Evolutionary conservation across 306 rosid species (phyloP).

Genomic region (Glycine tomentella): DNA sequence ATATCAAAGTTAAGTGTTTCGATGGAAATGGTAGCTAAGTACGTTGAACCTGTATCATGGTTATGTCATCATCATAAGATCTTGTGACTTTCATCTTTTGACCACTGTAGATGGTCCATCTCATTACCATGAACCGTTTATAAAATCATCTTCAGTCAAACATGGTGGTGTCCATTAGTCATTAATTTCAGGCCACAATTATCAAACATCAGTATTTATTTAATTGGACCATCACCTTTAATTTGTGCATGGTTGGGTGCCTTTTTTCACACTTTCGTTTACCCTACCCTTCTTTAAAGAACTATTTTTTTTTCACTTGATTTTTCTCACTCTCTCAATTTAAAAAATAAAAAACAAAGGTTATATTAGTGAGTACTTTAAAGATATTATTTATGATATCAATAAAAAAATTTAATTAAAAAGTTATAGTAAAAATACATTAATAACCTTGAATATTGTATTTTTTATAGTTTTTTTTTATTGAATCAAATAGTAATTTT

Average conservation of each 20-base stretch:
- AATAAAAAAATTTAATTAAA: too few species aligned
- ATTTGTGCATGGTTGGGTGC: not conserved
- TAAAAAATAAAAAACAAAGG: too few species aligned
- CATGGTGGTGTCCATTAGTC: not conserved
- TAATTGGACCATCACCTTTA: not conserved
- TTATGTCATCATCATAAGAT: not conserved
- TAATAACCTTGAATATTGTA: not conserved
- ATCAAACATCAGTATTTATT: not conserved
- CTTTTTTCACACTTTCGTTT: too few species aligned
- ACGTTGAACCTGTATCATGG: too few species aligned
- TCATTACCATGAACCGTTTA: too few species aligned
- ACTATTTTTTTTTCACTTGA: too few species aligned
- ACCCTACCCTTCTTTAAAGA: too few species aligned
- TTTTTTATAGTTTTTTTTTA: not conserved
- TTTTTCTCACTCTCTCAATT: too few species aligned
- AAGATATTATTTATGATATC: too few species aligned
- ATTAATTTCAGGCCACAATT: not conserved
- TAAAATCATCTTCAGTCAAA: not conserved
- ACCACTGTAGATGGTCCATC: constrained; percentile 7
- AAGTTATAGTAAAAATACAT: too few species aligned
- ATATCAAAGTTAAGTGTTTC: constrained; percentile 35
- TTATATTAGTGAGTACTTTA: too few species aligned
- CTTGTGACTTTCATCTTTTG: not conserved
- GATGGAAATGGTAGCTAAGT: constrained; percentile 17
- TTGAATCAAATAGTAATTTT: not conserved